Percentiles rank a stretch among this genome's conserved stretches.
phyloP scores from a whole-genome alignment of 192 early-diverging fungal genomes.

The Coemansia sp. region DNA sequence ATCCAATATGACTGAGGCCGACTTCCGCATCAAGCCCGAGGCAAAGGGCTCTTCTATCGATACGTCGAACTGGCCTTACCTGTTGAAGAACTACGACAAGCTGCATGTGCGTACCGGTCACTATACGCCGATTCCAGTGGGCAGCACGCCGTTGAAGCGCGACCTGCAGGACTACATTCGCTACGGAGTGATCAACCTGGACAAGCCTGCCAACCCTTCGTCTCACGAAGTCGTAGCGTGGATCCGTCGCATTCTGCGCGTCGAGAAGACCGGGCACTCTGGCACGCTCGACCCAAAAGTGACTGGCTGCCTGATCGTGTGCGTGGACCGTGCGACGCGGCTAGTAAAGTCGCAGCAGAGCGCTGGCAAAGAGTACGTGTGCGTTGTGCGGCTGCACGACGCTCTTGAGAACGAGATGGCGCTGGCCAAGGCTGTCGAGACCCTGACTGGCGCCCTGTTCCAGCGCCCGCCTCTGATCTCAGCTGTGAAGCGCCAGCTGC shows the following conservation, averaged over 20 bases:
- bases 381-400: constrained; percentile 93
- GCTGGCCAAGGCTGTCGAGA: constrained; percentile 85
- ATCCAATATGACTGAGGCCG: constrained; percentile 22
- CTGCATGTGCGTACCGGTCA: constrained; percentile 96
- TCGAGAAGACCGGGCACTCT: constrained; percentile 98
- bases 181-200: constrained; percentile 99
- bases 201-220: constrained; percentile 99
- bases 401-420: constrained; percentile 90
- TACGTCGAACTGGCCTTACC: constrained; percentile 94
- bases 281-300: constrained; percentile 99
- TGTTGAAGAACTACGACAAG: constrained; percentile 98
- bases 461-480: constrained; percentile 99
- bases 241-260: constrained; percentile 96
- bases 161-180: constrained; percentile 87
- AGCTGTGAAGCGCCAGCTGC: constrained; percentile 98
- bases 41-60: constrained; percentile 77
- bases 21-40: constrained; percentile 82
- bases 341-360: constrained; percentile 99
- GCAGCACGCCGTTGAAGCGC: constrained; percentile 94
- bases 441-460: constrained; percentile 97
- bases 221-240: constrained; percentile 99
- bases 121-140: constrained; percentile 97
- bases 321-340: constrained; percentile 97
- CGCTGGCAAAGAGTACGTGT: constrained; percentile 99
- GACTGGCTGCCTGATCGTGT: constrained; percentile 98